phyloP scores from a whole-genome alignment of 2,329 filamentous ascomycete genomes.

The Calonectria crousiana region DNA sequence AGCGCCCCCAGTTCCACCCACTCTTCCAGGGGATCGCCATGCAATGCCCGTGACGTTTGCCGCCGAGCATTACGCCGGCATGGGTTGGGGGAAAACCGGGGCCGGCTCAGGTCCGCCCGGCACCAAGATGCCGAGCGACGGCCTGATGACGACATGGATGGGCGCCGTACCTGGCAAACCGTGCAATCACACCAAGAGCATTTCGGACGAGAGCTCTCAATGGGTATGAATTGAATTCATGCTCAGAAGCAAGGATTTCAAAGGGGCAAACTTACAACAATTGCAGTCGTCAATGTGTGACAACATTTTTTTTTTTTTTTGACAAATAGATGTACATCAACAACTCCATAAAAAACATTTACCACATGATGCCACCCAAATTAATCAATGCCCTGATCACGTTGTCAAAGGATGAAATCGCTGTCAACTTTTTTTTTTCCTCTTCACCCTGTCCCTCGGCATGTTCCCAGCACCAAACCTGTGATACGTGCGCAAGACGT shows the following conservation, averaged over 20 bases:
- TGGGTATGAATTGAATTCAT: not conserved
- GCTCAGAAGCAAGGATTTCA: not conserved
- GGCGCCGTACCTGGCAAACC: not conserved
- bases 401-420: not conserved
- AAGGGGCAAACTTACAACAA: not conserved
- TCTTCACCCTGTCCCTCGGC: not conserved
- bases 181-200: not conserved
- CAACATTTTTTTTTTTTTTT: not conserved
- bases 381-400: not conserved
- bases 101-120: not conserved
- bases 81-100: not conserved
- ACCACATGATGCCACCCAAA: not conserved
- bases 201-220: not conserved
- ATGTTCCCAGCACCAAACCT: not conserved
- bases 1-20: not conserved
- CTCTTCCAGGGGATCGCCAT: not conserved
- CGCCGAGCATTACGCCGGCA: conserved; percentile 15
- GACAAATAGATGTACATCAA: not conserved
- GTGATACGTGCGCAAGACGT: conserved; percentile 5
- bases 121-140: conserved; percentile 5
- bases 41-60: conserved; percentile 9
- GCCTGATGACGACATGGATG: conserved; percentile 4
- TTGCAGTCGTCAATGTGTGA: not conserved
- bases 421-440: not conserved
- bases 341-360: not conserved